Conservation (phyloP, 176 grass and related monocot species). For the Musa troglodytarum region DNA sequence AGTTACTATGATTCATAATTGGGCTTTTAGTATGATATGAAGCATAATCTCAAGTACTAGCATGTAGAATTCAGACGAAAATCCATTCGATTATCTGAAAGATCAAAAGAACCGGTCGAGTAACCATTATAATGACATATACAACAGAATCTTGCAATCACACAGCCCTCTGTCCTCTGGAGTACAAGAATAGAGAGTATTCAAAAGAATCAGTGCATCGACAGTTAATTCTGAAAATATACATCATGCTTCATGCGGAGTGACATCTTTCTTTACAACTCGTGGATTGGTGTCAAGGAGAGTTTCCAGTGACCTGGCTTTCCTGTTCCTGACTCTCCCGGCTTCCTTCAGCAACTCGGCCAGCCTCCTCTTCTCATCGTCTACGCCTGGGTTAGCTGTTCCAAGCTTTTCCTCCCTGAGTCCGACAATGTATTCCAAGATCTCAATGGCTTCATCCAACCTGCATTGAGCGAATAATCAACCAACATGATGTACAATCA, state of each 20-base stretch:
- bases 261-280: background rate
- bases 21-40: too few species aligned
- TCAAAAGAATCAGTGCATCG: conserved; percentile 6
- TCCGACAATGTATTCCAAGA: conserved; percentile 16
- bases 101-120: conserved; percentile 1
- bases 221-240: conserved; percentile 8
- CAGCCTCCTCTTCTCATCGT: conserved; percentile 21
- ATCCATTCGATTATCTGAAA: background rate
- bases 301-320: conserved; percentile 18
- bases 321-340: conserved; percentile 22
- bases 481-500: background rate
- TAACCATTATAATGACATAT: conserved; percentile 9
- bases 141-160: conserved; percentile 5
- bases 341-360: conserved; percentile 19
- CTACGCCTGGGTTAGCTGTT: conserved; percentile 22
- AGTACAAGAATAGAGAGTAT: background rate
- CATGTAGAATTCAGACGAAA: background rate
- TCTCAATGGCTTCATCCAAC: conserved; percentile 17
- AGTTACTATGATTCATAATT: too few species aligned
- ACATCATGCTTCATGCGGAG: conserved; percentile 3
- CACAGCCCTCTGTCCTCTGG: background rate
- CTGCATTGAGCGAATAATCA: background rate
- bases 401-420: conserved; percentile 24
- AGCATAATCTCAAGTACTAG: background rate
- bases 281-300: conserved; percentile 1